These are phyloP conservation scores for Solanum piurae DNA, from an alignment of 257 asterid genomes.

Conservation along the genomic window DNA sequence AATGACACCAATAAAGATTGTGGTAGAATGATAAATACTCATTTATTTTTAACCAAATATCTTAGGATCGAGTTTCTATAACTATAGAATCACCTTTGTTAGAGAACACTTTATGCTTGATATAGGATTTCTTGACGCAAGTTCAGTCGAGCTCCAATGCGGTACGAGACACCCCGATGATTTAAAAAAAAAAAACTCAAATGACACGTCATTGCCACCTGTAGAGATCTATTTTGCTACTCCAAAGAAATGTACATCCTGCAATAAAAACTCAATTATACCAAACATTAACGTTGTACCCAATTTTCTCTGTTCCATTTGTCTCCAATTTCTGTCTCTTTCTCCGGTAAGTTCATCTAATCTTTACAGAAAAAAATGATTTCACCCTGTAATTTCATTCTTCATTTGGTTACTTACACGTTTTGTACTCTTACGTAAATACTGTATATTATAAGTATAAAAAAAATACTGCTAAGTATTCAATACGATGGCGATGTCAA, in stretches of 20 bases:
- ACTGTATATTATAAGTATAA: neutral
- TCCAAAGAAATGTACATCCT: neutral
- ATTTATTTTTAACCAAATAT: neutral
- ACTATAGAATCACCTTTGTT: too few species aligned
- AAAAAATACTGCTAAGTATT: neutral
- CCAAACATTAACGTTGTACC: neutral
- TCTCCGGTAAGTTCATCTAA: neutral
- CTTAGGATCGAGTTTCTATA: rapidly evolving
- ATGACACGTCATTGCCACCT: neutral
- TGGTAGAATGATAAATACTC: neutral
- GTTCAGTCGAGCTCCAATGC: neutral
- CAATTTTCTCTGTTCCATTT: neutral
- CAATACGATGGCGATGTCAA: neutral
- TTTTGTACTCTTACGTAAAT: neutral
- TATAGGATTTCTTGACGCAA: neutral
- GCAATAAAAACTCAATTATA: neutral
- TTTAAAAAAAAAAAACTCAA: neutral
- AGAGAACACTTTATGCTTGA: too few species aligned
- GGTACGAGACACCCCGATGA: too few species aligned
- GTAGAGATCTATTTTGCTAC: neutral
- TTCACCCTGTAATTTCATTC: neutral
- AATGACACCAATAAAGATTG: neutral
- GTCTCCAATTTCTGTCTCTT: neutral
- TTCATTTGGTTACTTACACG: neutral
- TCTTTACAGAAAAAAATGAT: neutral